Base-by-base conservation (phyloP, 139 green algal genomes). In the Pseudopediastrum boryanum region DNA sequence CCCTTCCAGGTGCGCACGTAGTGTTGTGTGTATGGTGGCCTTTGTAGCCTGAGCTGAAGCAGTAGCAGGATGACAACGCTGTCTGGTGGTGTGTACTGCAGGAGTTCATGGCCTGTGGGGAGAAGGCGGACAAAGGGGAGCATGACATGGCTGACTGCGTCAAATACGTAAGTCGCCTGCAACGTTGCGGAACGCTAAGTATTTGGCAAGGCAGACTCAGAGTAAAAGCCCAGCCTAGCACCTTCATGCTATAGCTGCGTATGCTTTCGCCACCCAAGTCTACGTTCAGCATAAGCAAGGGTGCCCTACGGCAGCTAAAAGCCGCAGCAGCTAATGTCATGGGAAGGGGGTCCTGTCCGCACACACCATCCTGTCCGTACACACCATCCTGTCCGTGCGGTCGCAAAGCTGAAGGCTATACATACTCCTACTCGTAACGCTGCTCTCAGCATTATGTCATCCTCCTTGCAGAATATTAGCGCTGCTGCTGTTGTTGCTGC, bases 21-120 rank as follows among this genome's bases (percentile, higher is more conserved):
- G 54, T 35, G 12, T 31, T 33, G 12, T 16, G 54, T 12, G 12
- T 6, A 38, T 8, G 31, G 54, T 5, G 10, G 54, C 54, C 2
- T 33, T 5, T 27, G 12, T 33, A 27, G 27, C 31, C 4, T 63
- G 9, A 3, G 10, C 54, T 38, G 54, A n/a, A 63, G 54, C 16
- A 31, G 4, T 31, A 33, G 54, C 10, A 63, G 27, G 46, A 12
- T 16, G 54, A 10, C 54, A n/a, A 7, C 54, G 13, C 54, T 29
- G 54, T n/a, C 54, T 7, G 25, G 54, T 23, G 12, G 25, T n/a
- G 13, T 29, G 54, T n/a, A 29, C 23, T 59, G 72, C 75, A 81
- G 75, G 75, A 63, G 5, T 81, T 81, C 36, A 81, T 81, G 75
- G 63, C 74, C 3, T 81, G 74, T 48, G 75, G 63, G 16, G 75